Evolutionary conservation across 768 basidiomycete genomes (phyloP).

Genomic region (Sporobolomyces pararoseus): DNA sequence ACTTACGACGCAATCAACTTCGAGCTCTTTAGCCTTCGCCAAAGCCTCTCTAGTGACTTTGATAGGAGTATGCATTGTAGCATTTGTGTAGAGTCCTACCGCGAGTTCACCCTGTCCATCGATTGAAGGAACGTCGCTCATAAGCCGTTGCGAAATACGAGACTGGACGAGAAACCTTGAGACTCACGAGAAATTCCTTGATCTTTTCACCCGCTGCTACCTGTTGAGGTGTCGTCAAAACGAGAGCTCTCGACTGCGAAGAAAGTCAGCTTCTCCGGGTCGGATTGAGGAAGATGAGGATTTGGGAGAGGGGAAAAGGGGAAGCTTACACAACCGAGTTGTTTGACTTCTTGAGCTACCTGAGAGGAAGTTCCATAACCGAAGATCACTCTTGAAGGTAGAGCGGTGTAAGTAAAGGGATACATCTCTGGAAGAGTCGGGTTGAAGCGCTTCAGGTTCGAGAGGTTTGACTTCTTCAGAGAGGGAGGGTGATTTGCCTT

Average conservation of each 20-base stretch:
- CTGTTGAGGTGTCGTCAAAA: conserved; percentile 51
- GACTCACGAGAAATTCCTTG: conserved; percentile 40
- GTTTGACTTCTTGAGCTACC: conserved; percentile 48
- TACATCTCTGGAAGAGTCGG: conserved; percentile 43
- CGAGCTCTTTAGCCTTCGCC: conserved; percentile 41
- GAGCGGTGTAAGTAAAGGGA: conserved; percentile 52
- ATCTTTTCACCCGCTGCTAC: conserved; percentile 45
- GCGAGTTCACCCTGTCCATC: conserved; percentile 34
- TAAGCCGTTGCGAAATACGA: too few species aligned
- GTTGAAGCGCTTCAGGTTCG: not conserved
- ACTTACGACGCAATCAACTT: conserved; percentile 52
- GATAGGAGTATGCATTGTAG: conserved; percentile 53
- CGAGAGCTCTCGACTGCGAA: conserved; percentile 46
- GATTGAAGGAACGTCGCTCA: too few species aligned
- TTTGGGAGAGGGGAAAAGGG: not conserved
- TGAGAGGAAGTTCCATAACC: conserved; percentile 50
- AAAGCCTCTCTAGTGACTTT: conserved; percentile 51
- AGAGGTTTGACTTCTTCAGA: not conserved
- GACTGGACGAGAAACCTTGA: not conserved
- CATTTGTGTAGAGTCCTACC: conserved; percentile 51
- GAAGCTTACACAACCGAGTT: conserved; percentile 47
- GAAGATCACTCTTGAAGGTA: conserved; percentile 52
- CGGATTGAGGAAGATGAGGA: not conserved
- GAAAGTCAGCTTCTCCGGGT: not conserved
- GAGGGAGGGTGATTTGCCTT: too few species aligned